These are phyloP conservation scores for Stemphylium lycopersici DNA, from an alignment of 2,329 filamentous ascomycete genomes.

Conservation along the genomic window DNA sequence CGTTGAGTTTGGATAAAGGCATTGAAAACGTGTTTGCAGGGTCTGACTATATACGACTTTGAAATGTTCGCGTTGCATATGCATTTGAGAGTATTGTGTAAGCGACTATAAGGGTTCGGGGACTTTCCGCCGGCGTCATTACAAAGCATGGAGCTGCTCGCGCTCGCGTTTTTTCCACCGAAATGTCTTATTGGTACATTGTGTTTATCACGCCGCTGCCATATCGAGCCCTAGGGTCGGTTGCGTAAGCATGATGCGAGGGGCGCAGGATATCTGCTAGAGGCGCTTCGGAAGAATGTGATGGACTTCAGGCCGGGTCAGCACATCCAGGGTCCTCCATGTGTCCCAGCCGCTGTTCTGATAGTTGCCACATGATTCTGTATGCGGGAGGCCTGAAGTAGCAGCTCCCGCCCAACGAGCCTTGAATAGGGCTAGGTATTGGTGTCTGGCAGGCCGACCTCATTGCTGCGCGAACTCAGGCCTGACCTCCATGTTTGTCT, in stretches of 20 bases:
- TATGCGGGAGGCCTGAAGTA: too few species aligned
- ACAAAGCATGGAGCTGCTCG: too few species aligned
- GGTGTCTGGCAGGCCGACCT: neutral
- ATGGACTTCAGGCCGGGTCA: neutral
- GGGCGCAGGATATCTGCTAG: neutral
- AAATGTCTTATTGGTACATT: neutral
- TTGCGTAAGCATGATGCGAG: neutral
- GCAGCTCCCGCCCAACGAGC: neutral
- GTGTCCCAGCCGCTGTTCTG: neutral
- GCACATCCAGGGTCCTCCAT: neutral
- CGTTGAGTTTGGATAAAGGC: too few species aligned
- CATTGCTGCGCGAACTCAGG: conserved; percentile 65
- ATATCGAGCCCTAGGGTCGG: neutral
- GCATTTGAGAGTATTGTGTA: too few species aligned
- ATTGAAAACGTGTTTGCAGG: too few species aligned
- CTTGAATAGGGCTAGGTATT: neutral
- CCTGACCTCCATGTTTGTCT: conserved; percentile 87
- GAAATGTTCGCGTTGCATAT: too few species aligned
- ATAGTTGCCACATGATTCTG: neutral
- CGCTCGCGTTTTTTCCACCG: neutral
- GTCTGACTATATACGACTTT: too few species aligned
- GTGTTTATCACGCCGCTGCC: neutral
- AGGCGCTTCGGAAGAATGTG: neutral
- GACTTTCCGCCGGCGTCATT: too few species aligned
- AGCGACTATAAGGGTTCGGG: too few species aligned